Evolutionary conservation across 106 monocot genomes (phyloP), one percentile per base, ranked within the genome.

Genomic region (Allium sativum): DNA sequence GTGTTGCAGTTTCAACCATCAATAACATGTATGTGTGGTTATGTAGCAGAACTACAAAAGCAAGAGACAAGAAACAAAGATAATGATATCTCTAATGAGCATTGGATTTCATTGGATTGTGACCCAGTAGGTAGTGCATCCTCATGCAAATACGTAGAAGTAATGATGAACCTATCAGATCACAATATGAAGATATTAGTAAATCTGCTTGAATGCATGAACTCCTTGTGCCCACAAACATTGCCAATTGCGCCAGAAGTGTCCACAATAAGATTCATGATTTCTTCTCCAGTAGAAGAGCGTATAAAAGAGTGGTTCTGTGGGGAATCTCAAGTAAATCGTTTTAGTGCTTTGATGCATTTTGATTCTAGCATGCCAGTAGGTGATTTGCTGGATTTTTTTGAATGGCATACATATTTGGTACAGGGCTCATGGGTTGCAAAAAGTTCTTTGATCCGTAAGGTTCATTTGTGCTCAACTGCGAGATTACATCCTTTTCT

Each of bases 381-480:
- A 44, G 67, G 76, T 45, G 73, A 85, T 48, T 52, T 86, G 50
- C 54, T 93, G 9, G 62, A 68, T 52, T 16, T 76, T 48, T 72
- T 93, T 64, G 78, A 69, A 21, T 52, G 59, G 9, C 54, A 77
- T 69, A 85, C 89, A 66, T 52, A 68, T 78, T 76, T 89, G 63
- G 80, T 93, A 9, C 93, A 85, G 66, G 89, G 89, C 16, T 57
- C 83, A 51, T 93, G 93, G 93, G 83, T 93, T 67, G 65, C 78
- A 19, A 93, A 93, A 81, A 85, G 82, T 63, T 79, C 81, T 44
- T 55, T 89, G 54, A 52, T 89, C 6, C 76, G 53, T 74, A 59
- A 67, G 48, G 72, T 56, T 14, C 45, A 14, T n/a, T 55, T 57
- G 76, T 40, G 69, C 58, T 71, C 12, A 43, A 10, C 68, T 48